These are phyloP conservation scores for Heliamphora pulchella DNA, from an alignment of 179 eudicot species.

Conservation along the genomic window DNA sequence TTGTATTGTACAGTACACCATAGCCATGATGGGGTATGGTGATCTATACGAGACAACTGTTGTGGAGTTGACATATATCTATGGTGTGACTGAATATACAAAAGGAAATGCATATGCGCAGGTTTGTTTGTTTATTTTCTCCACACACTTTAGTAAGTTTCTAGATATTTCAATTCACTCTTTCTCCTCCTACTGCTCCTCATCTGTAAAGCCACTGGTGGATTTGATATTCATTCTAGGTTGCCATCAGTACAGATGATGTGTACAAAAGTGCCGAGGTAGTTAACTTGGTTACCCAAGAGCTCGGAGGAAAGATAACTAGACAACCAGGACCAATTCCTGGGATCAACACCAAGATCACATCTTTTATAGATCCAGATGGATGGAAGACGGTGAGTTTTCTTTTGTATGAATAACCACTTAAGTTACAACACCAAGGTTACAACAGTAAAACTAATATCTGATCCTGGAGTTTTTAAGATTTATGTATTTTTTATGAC, in stretches of 20 bases:
- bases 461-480: background rate
- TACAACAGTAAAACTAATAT: background rate
- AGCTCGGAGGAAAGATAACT: slow-evolving; percentile 91
- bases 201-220: background rate
- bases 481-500: background rate
- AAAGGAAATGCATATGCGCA: slow-evolving; percentile 99
- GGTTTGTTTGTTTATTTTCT: slow-evolving; percentile 30
- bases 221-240: slow-evolving; percentile 26
- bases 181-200: background rate
- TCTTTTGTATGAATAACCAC: background rate
- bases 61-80: slow-evolving; percentile 84
- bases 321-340: slow-evolving; percentile 84
- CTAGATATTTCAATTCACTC: background rate
- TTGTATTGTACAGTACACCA: slow-evolving; percentile 43
- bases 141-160: slow-evolving; percentile 6
- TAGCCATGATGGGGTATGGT: slow-evolving; percentile 92
- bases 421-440: background rate
- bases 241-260: slow-evolving; percentile 84
- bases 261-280: slow-evolving; percentile 90
- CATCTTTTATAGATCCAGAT: slow-evolving; percentile 81
- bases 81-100: slow-evolving; percentile 84
- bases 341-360: slow-evolving; percentile 79
- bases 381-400: slow-evolving; percentile 52
- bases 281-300: slow-evolving; percentile 59
- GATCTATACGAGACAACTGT: slow-evolving; percentile 70